Conservation (phyloP, 176 grass and related monocot species). For the Echinochloa phyllopogon region DNA sequence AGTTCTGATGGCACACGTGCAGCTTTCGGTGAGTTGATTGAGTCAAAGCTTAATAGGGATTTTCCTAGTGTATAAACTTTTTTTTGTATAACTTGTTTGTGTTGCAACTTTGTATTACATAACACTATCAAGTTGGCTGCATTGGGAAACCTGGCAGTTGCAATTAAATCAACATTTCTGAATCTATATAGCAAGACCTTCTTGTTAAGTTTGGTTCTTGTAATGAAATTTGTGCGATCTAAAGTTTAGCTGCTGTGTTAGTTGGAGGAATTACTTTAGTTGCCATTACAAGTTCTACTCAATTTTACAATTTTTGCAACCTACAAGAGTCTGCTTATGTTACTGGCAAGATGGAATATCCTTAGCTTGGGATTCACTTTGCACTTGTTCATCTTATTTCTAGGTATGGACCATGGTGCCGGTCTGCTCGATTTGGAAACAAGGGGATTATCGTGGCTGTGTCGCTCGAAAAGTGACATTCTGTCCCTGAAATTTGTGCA, state of each 20-base stretch:
- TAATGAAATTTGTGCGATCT: slow-evolving; percentile 1
- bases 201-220: slow-evolving; percentile 22
- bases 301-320: not conserved
- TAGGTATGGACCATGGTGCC: slow-evolving; percentile 58
- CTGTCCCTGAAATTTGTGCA: slow-evolving; percentile 64
- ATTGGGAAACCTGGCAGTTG: not conserved
- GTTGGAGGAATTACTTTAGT: slow-evolving; percentile 27
- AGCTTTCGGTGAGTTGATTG: slow-evolving; percentile 62
- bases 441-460: slow-evolving; percentile 50
- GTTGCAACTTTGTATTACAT: slow-evolving; percentile 16
- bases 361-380: slow-evolving; percentile 10
- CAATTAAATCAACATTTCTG: not conserved
- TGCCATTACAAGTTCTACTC: not conserved
- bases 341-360: slow-evolving; percentile 9
- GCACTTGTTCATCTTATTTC: slow-evolving; percentile 40
- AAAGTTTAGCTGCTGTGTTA: not conserved
- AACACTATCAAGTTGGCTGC: slow-evolving; percentile 36
- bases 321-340: not conserved
- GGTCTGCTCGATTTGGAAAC: slow-evolving; percentile 67
- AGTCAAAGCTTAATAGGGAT: slow-evolving; percentile 8
- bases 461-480: slow-evolving; percentile 61
- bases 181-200: slow-evolving; percentile 9
- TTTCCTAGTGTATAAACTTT: not conserved
- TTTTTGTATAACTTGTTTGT: slow-evolving; percentile 12
- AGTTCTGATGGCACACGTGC: slow-evolving; percentile 54